phyloP scores from a whole-genome alignment of 495 filamentous ascomycete species.

The Aspergillus ellipticus region DNA sequence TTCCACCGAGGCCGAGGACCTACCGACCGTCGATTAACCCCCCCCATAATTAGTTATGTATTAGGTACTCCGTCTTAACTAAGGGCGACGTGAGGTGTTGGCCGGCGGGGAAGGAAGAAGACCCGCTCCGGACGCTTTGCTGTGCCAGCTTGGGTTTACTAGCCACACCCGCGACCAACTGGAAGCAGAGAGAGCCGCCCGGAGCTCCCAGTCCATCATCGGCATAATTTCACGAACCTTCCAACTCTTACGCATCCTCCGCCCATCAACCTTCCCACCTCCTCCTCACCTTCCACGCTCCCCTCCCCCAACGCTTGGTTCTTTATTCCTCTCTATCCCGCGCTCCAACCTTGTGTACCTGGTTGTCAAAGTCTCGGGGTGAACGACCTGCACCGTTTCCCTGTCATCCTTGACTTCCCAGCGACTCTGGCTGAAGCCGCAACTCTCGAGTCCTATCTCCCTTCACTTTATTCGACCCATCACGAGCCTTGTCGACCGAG shows the following conservation, averaged over 20 bases:
- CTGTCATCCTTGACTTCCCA: constrained; percentile 27
- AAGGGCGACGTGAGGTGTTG: not conserved
- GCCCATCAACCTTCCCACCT: constrained; percentile 15
- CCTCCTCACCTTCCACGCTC: not conserved
- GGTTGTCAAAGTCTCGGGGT: constrained; percentile 27
- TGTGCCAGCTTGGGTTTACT: not conserved
- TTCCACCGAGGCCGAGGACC: too few relatives aligned
- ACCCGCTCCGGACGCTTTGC: constrained; percentile 26
- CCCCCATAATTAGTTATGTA: too few relatives aligned
- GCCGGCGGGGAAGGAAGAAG: constrained; percentile 25
- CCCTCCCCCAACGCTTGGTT: not conserved
- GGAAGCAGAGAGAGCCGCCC: not conserved
- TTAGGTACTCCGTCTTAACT: not conserved
- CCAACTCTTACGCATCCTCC: constrained; percentile 19
- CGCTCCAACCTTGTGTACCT: constrained; percentile 3
- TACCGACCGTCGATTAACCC: too few relatives aligned
- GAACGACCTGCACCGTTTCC: constrained; percentile 51
- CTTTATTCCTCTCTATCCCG: constrained; percentile 4
- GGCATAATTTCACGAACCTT: constrained; percentile 34
- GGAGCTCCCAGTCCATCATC: constrained; percentile 2
- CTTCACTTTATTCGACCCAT: constrained; percentile 14
- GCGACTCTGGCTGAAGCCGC: constrained; percentile 16
- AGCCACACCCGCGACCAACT: constrained; percentile 9
- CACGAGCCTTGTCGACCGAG: constrained; percentile 12
- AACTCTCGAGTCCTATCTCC: constrained; percentile 18